A percentile compares a stretch with the other conserved stretches of the same genome.
These are phyloP conservation scores for Leishmania tarentolae DNA, from an alignment of 208 protist species.

Conservation along the genomic window DNA sequence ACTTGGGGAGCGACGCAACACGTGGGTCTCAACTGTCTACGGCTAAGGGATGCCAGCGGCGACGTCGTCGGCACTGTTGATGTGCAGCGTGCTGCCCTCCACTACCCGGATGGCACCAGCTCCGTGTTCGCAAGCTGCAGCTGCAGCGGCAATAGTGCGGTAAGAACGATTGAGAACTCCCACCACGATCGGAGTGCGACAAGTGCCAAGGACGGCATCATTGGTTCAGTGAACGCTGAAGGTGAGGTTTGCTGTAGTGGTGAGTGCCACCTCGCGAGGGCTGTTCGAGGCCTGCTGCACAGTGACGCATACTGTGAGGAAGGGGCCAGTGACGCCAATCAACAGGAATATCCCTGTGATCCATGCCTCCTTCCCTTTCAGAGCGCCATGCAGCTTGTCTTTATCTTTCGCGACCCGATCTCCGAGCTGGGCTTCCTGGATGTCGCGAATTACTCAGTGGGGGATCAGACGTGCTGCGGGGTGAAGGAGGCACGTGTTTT, in stretches of 20 bases:
- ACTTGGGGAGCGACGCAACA: conserved; percentile 70
- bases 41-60: conserved; percentile 56
- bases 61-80: conserved; percentile 29
- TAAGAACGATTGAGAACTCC: not conserved
- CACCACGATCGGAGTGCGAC: not conserved
- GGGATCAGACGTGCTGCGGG: conserved; percentile 64
- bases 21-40: conserved; percentile 62
- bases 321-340: not conserved
- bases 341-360: not conserved
- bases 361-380: conserved; percentile 50
- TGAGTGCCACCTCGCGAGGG: not conserved
- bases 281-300: not conserved
- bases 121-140: not conserved
- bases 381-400: conserved; percentile 52
- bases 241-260: not conserved
- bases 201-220: not conserved
- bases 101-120: conserved; percentile 42
- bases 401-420: conserved; percentile 52
- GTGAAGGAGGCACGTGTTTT: conserved; percentile 72
- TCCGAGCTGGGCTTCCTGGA: conserved; percentile 62
- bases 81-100: conserved; percentile 36
- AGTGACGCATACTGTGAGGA: not conserved
- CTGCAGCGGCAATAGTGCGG: not conserved
- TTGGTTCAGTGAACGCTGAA: not conserved
- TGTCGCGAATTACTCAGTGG: conserved; percentile 71